phyloP scores from a whole-genome alignment of 1,284 basidiomycete species.

The Ceratobasidium sp. region DNA sequence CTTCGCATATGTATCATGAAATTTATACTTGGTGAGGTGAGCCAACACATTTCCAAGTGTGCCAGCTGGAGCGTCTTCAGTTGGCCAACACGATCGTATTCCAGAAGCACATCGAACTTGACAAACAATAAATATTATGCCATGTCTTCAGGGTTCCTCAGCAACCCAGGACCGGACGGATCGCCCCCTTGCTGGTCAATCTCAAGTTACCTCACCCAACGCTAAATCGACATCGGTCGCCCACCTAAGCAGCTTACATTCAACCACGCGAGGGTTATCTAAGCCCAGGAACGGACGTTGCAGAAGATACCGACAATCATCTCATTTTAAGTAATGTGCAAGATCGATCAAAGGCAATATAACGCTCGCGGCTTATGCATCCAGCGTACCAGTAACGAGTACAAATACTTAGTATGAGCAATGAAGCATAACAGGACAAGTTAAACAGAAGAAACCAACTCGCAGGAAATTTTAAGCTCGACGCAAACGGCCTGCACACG shows the following conservation, averaged over 20 bases:
- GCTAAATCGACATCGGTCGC: no score
- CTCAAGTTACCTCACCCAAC: no score
- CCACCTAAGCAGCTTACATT: conserved; percentile 2
- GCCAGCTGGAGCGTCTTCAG: no score
- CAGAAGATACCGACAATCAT: not conserved
- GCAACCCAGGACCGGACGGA: no score
- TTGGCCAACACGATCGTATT: no score
- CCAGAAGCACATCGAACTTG: no score
- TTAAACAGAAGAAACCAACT: not conserved
- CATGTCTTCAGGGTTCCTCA: no score
- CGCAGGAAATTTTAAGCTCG: conserved; percentile 6
- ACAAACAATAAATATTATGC: no score
- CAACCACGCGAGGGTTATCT: conserved; percentile 2
- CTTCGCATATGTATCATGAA: no score
- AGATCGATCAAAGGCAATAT: conserved; percentile 17
- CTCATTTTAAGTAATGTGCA: conserved; percentile 7
- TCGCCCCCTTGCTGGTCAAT: no score
- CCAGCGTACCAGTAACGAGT: conserved; percentile 6
- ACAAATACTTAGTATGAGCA: conserved; percentile 8
- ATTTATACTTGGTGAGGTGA: no score
- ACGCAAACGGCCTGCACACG: conserved; percentile 2
- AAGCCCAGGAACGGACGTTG: conserved; percentile 1
- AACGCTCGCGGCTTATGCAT: not conserved
- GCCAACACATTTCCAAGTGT: no score
- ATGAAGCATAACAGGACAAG: conserved; percentile 5